Percentiles rank a stretch among this genome's conserved stretches.
phyloP scores from a whole-genome alignment of 352 stramenopile species.

The Aphanomyces astaci region DNA sequence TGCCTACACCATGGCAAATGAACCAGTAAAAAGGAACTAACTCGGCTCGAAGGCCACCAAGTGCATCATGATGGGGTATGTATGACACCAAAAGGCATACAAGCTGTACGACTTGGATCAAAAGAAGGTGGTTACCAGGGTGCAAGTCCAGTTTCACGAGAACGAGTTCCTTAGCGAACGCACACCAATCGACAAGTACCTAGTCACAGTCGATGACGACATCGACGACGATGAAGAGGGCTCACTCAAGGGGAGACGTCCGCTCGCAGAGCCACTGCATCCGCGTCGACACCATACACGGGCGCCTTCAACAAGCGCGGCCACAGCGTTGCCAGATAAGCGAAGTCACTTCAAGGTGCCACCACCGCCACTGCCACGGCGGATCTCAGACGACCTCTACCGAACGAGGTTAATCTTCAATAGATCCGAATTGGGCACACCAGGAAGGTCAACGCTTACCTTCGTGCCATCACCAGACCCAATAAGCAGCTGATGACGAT shows the following conservation, averaged over 20 bases:
- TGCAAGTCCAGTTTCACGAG: constrained; percentile 4
- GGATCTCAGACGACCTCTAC: no score
- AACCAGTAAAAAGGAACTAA: constrained; percentile 24
- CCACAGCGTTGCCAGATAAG: background rate
- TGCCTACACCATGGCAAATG: constrained; percentile 28
- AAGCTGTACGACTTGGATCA: constrained; percentile 16
- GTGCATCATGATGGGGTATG: constrained; percentile 28
- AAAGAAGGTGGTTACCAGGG: constrained; percentile 9
- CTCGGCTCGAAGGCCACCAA: constrained; percentile 27
- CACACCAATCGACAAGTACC: background rate
- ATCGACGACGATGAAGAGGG: constrained; percentile 5
- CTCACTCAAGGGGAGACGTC: background rate
- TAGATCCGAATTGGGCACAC: no score
- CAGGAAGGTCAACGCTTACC: no score
- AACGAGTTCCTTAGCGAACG: constrained; percentile 1
- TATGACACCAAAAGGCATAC: constrained; percentile 23
- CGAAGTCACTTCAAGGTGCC: background rate
- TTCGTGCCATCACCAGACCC: background rate
- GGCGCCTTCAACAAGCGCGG: background rate
- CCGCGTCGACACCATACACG: background rate
- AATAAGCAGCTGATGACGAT: background rate
- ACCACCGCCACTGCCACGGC: no score
- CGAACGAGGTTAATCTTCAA: no score
- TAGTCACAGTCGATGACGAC: background rate
- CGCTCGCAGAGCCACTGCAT: background rate